A percentile compares a stretch with the other conserved stretches of the same genome.
phyloP scores from a whole-genome alignment of 176 grass and related monocot species.

The Alloteropsis semialata region DNA sequence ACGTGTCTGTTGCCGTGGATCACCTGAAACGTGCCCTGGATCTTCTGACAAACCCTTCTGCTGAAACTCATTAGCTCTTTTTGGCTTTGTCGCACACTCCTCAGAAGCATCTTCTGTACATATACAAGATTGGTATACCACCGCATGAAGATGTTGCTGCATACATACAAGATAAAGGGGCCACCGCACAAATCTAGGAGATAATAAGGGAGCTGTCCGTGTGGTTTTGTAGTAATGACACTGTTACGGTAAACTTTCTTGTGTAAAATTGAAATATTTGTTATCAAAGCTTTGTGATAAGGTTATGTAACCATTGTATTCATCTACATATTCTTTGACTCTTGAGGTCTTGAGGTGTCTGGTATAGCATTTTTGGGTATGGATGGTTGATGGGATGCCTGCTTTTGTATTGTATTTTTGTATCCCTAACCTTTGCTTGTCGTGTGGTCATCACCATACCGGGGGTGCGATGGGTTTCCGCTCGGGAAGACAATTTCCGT shows the following conservation, averaged over 20 bases:
- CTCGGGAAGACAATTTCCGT: neutral
- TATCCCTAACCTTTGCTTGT: neutral
- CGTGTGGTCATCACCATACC: neutral
- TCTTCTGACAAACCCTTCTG: constrained; percentile 82
- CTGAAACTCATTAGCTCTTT: constrained; percentile 55
- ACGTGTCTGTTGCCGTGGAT: constrained; percentile 83
- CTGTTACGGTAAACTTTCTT: neutral
- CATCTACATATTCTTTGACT: neutral
- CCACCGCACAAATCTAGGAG: constrained; percentile 20
- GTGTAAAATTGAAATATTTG: constrained; percentile 12
- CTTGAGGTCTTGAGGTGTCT: neutral
- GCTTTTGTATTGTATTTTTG: no score
- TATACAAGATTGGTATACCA: constrained; percentile 36
- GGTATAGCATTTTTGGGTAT: neutral
- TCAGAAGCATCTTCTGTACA: constrained; percentile 37
- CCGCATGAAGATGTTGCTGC: constrained; percentile 25
- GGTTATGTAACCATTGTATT: neutral
- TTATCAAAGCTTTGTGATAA: constrained; percentile 17
- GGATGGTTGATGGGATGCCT: constrained; percentile 3
- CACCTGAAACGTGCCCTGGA: constrained; percentile 74
- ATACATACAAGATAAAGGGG: constrained; percentile 10
- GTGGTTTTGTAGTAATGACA: neutral
- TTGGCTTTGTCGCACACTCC: neutral
- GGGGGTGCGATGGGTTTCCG: neutral
- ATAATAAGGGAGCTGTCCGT: neutral